Percentiles rank a stretch among this genome's conserved stretches.
phyloP scores from a whole-genome alignment of 2,329 filamentous ascomycete species.

The Ophiocordyceps camponoti-saundersi region DNA sequence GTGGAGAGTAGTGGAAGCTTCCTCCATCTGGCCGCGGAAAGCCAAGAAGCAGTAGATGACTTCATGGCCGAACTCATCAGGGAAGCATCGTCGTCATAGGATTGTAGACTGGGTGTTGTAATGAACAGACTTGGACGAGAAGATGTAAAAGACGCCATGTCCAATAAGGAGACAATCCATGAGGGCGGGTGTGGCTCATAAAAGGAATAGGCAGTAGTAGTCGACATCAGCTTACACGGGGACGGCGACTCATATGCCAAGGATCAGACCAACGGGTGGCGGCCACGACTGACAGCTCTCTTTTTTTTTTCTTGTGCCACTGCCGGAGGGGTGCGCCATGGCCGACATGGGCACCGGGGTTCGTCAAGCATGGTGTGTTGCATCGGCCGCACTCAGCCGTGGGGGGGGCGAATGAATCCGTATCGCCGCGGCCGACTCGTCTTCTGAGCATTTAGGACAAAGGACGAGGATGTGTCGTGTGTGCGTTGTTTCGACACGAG shows the following conservation, averaged over 20 bases:
- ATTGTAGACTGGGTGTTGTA: not conserved
- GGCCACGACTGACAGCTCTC: not conserved
- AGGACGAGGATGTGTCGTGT: too few relatives aligned
- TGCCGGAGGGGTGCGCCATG: not conserved
- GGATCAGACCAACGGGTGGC: not conserved
- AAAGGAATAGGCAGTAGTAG: not conserved
- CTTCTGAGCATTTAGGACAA: too few relatives aligned
- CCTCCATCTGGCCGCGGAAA: not conserved
- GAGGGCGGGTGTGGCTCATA: not conserved
- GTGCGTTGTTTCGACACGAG: too few relatives aligned
- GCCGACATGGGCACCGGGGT: not conserved
- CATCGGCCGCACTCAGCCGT: too few relatives aligned
- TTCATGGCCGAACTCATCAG: not conserved
- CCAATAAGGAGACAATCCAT: not conserved
- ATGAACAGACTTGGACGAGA: conserved; percentile 1
- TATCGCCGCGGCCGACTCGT: too few relatives aligned
- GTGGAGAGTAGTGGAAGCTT: not conserved
- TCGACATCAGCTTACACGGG: not conserved
- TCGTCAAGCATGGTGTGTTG: not conserved
- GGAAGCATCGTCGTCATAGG: not conserved
- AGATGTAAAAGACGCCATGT: not conserved
- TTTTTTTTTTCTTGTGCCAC: not conserved
- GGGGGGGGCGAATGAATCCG: too few relatives aligned
- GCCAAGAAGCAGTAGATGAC: not conserved
- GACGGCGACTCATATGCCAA: not conserved